These are phyloP conservation scores for Pittosporum tobira DNA, from an alignment of 129 eudicot genomes.

Conservation along the genomic window DNA sequence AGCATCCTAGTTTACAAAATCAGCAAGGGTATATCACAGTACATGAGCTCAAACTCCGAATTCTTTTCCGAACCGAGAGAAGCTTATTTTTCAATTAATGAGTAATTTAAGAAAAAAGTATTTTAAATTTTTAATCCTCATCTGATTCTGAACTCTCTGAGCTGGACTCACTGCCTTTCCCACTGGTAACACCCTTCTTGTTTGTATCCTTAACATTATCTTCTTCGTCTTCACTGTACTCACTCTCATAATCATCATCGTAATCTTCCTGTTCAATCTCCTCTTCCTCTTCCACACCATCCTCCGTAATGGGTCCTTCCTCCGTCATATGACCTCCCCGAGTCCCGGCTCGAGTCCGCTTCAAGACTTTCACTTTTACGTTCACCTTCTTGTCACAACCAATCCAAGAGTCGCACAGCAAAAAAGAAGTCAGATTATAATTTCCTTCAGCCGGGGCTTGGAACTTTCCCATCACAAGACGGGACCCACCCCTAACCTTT, in stretches of 20 bases:
- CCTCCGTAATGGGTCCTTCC: constrained; percentile 48
- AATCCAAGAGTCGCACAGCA: constrained; percentile 84
- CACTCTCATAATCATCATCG: constrained; percentile 80
- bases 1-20: constrained; percentile 27
- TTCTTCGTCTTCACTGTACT: constrained; percentile 94
- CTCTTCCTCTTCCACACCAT: constrained; percentile 70
- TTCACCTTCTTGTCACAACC: constrained; percentile 68
- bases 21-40: neutral
- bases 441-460: constrained; percentile 78
- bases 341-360: constrained; percentile 68
- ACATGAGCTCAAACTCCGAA: constrained; percentile 11
- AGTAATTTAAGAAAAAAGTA: neutral
- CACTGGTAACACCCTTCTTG: constrained; percentile 18
- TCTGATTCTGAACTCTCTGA: constrained; percentile 50
- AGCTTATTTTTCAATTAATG: too few relatives aligned
- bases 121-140: constrained; percentile 28
- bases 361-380: constrained; percentile 63
- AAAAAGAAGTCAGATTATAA: constrained; percentile 51
- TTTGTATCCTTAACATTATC: constrained; percentile 24
- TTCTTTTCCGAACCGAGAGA: too few relatives aligned
- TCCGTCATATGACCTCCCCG: constrained; percentile 43
- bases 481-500: constrained; percentile 62
- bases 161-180: constrained; percentile 31
- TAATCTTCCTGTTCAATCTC: constrained; percentile 63
- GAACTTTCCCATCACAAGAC: constrained; percentile 76